phyloP scores from a whole-genome alignment of 495 filamentous ascomycete species.

The Cladorrhinum samala region DNA sequence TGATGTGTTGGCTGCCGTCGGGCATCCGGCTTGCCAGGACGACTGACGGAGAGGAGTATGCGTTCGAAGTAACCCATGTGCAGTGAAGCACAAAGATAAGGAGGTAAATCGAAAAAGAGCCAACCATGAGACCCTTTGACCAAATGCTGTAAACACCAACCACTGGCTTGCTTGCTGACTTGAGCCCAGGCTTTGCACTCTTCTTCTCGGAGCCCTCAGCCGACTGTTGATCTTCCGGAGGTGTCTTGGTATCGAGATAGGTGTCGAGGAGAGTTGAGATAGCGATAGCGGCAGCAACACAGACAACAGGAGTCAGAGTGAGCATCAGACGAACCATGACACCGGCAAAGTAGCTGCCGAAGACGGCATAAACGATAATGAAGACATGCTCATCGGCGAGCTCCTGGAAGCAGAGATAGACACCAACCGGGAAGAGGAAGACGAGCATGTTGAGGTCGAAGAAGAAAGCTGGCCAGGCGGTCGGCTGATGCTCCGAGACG shows the following conservation, averaged over 20 bases:
- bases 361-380: slow-evolving; percentile 90
- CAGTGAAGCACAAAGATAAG: slow-evolving; percentile 94
- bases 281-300: slow-evolving; percentile 86
- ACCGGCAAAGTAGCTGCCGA: slow-evolving; percentile 95
- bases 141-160: slow-evolving; percentile 77
- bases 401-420: slow-evolving; percentile 95
- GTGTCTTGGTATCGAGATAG: slow-evolving; percentile 60
- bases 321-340: slow-evolving; percentile 99
- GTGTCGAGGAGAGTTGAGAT: slow-evolving; percentile 84
- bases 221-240: slow-evolving; percentile 43
- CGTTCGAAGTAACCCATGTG: slow-evolving; percentile 99
- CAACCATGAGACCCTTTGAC: slow-evolving; percentile 71
- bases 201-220: slow-evolving; percentile 49
- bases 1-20: slow-evolving; percentile 96
- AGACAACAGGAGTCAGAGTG: slow-evolving; percentile 93
- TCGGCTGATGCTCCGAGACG: slow-evolving; percentile 98
- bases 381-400: slow-evolving; percentile 97
- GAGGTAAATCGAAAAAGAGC: slow-evolving; percentile 68
- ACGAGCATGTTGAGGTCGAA: slow-evolving; percentile 98
- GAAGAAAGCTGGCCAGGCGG: slow-evolving; percentile 99
- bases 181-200: slow-evolving; percentile 51
- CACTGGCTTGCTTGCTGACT: slow-evolving; percentile 63
- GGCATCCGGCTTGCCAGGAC: slow-evolving; percentile 88
- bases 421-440: slow-evolving; percentile 97
- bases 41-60: slow-evolving; percentile 96